Evolutionary conservation across 2,329 filamentous ascomycete genomes (phyloP), one percentile per base, ranked within the genome.

Genomic region (Graphium sp.): DNA sequence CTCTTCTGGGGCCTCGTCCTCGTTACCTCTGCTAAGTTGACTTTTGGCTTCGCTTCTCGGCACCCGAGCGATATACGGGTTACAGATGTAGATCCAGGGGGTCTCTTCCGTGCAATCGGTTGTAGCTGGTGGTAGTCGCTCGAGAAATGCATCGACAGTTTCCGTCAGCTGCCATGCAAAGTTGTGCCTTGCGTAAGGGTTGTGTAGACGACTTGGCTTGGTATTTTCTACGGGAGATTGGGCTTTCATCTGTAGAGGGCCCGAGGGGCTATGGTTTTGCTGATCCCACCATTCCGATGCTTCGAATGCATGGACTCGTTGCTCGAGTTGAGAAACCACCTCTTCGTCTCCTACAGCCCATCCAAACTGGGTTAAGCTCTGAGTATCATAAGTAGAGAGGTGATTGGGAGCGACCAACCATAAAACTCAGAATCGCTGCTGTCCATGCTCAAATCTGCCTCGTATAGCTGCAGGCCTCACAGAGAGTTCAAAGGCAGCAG

Each of bases 61-160:
- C 11, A 49, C 49, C 5, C 49, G 47, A 4, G 45, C 42, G 34
- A 55, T 56, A 41, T 64, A 63, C 0, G 75, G 76, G 45, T 82
- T 82, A 29, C 62, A 64, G 23, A 79, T 66, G 55, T 66, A 83
- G 26, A 92, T 81, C 77, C 80, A 89, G 0, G 64, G 63, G 3
- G 62, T 57, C 1, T 52, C 39, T 1, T 41, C 41, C 2, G 47
- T 49, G 4, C 51, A 45, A 3, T 56, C 48, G 2, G 73, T 79
- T 2, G 63, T 74, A 4, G 63, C 61, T 0, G 82, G 79, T 0
- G 76, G 75, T 0, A 85, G 56, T 7, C 81, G 70, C 7, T 52
- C 34, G 3, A 89, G 49, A 39, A 92, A 91, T 1, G 64, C 60
- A 6, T 66, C 49, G 2, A 78, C 51, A 0, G 63, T 64, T 43